Base-by-base conservation (phyloP, 2,329 filamentous ascomycete species). In the Colletotrichum lupini region DNA sequence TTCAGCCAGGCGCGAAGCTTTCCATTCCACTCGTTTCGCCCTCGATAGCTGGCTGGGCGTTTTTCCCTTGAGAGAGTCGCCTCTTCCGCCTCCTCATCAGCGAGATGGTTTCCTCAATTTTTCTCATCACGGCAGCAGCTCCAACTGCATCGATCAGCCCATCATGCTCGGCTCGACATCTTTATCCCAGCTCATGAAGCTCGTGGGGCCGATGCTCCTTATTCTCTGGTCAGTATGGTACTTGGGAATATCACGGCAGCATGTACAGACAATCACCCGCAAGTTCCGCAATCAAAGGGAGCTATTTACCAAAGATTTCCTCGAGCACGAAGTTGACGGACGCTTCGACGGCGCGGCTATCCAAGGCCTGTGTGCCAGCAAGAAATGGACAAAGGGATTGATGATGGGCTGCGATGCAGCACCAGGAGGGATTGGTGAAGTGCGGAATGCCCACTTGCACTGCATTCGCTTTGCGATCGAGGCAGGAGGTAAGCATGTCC, bases 391-490 rank as follows among this genome's bases (percentile, higher is more conserved):
- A 1, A 78, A 80, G 1, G 83, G 82, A 4, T 76, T 87, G 49
- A 77, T 87, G 24, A 81, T 87, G 76, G 81, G 82, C 24, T 86
- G 86, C 70, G 82, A 83, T 22, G 79, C 83, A n/a, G 79, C 82
- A 6, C 78, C 82, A 2, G 86, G 85, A 3, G 85, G 84, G 5
- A 76, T 87, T n/a, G 84, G 80, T 6, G 81, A 83, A 64, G 82
- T 86, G 22, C 83, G 85, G 71, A 85, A 85, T 74, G 83, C 82
- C n/a, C 78, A 85, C 46, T 77, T 87, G 64, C 83, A 82, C 70
- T 87, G 86, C 76, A 77, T 87, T 26, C 82, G 85, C 56, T 82
- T 85, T 64, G 85, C 84, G 16, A 86, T 87, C 37, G 84, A 87
- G 78, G 83, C 85, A 55, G 86, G 86, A 67, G 85, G 86, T 81